A percentile compares a stretch with the other conserved stretches of the same genome.
These are phyloP conservation scores for Phoma herbarum DNA, from an alignment of 2,329 filamentous ascomycete species.

Conservation along the genomic window DNA sequence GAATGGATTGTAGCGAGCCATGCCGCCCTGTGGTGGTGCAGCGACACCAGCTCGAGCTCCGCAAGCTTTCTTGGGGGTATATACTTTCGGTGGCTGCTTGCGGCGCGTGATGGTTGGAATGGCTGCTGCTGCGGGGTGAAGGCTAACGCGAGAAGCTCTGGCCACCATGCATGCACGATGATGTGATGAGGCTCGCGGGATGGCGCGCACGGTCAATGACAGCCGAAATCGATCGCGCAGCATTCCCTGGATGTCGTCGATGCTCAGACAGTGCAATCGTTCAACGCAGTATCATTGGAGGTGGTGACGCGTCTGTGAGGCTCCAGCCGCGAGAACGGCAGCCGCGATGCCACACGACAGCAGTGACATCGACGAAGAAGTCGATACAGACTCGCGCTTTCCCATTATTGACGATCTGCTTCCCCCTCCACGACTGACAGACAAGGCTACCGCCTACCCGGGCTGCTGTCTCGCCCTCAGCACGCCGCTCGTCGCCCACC, in stretches of 20 bases:
- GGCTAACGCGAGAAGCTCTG: slow-evolving; percentile 10
- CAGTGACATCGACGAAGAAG: slow-evolving; percentile 10
- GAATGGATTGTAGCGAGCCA: slow-evolving; percentile 59
- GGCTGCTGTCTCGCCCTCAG: slow-evolving; percentile 52
- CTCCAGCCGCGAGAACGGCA: not conserved
- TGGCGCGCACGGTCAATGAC: not conserved
- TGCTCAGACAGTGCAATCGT: not conserved
- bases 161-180: slow-evolving; percentile 10
- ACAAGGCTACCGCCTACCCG: slow-evolving; percentile 35
- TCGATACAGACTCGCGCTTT: slow-evolving; percentile 1
- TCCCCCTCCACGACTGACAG: slow-evolving; percentile 29
- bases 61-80: slow-evolving; percentile 8
- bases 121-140: slow-evolving; percentile 18
- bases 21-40: slow-evolving; percentile 28
- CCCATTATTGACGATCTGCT: not conserved
- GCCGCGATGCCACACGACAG: not conserved
- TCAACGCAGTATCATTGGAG: not conserved
- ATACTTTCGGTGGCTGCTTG: slow-evolving; percentile 17
- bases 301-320: not conserved
- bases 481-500: slow-evolving; percentile 36
- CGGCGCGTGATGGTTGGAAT: slow-evolving; percentile 26
- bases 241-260: not conserved
- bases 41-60: slow-evolving; percentile 17
- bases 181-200: slow-evolving; percentile 10
- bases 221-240: not conserved